Conservation (phyloP, 106 monocot genomes). For the Apostasia ramifera region DNA sequence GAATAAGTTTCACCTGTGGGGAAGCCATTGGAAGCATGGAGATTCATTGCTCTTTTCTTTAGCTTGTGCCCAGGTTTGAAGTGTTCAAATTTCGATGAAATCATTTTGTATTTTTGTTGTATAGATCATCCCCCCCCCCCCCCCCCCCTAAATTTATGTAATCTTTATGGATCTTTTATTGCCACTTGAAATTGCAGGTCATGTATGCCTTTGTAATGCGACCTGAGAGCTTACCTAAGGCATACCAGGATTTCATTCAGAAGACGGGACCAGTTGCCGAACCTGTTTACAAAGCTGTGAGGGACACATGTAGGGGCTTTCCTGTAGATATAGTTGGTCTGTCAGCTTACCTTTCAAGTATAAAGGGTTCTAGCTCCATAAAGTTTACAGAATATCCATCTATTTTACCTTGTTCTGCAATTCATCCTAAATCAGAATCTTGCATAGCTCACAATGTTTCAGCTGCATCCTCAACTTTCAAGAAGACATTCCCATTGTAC, state of each 20-base stretch:
- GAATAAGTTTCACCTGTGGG: constrained; percentile 97
- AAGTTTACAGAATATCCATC: constrained; percentile 52
- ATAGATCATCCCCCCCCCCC: too few relatives aligned
- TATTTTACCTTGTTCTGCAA: constrained; percentile 89
- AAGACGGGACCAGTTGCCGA: constrained; percentile 95
- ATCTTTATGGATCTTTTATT: constrained; percentile 3
- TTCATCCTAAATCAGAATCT: constrained; percentile 77
- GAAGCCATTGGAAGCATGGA: constrained; percentile 96
- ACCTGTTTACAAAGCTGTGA: constrained; percentile 90
- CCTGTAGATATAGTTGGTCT: constrained; percentile 63
- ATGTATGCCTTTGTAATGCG: constrained; percentile 99
- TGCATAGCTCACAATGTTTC: constrained; percentile 60
- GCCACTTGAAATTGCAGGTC: constrained; percentile 38
- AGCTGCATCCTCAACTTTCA: constrained; percentile 75
- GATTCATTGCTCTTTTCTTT: constrained; percentile 91
- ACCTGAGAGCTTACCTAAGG: constrained; percentile 92
- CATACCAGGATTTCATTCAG: constrained; percentile 97
- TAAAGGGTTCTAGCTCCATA: constrained; percentile 29
- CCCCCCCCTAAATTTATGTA: too few relatives aligned
- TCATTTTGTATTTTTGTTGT: background rate
- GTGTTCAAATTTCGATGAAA: background rate
- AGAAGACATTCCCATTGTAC: constrained; percentile 96
- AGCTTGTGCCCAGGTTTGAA: constrained; percentile 86
- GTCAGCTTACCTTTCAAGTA: constrained; percentile 62
- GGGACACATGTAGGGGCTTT: constrained; percentile 77